Evolutionary conservation across 495 filamentous ascomycete species (phyloP).

Genomic region (Penicillium riverlandense): DNA sequence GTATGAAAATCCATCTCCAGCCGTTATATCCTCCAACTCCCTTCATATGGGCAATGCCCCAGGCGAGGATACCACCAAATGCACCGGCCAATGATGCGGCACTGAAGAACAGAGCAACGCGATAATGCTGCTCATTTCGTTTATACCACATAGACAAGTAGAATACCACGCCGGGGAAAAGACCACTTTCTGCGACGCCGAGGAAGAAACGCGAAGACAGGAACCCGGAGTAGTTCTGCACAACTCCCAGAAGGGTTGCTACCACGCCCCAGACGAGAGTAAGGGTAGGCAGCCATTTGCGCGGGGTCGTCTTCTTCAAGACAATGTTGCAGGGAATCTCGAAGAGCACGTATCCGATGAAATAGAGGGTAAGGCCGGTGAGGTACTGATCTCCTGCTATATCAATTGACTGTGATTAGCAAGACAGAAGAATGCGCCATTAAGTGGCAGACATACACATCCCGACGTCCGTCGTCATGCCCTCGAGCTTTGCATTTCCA

Average conservation of each 20-base stretch:
- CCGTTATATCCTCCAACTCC: slow-evolving; percentile 59
- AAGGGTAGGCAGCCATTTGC: slow-evolving; percentile 51
- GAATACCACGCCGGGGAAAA: slow-evolving; percentile 72
- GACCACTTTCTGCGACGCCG: slow-evolving; percentile 41
- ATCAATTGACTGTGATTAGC: background rate
- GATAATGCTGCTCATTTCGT: slow-evolving; percentile 61
- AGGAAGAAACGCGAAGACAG: slow-evolving; percentile 47
- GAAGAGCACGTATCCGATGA: slow-evolving; percentile 68
- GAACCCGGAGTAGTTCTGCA: slow-evolving; percentile 58
- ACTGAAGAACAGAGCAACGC: slow-evolving; percentile 69
- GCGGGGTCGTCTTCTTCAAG: slow-evolving; percentile 63
- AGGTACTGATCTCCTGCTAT: slow-evolving; percentile 63
- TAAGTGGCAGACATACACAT: slow-evolving; percentile 39
- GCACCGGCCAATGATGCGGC: slow-evolving; percentile 69
- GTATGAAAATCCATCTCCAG: slow-evolving; percentile 81
- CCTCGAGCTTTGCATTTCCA: slow-evolving; percentile 54
- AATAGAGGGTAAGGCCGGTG: slow-evolving; percentile 65
- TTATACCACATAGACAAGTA: slow-evolving; percentile 87
- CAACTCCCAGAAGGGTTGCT: slow-evolving; percentile 62
- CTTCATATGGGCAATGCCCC: slow-evolving; percentile 51
- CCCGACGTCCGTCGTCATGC: slow-evolving; percentile 52
- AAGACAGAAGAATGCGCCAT: background rate
- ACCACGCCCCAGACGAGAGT: slow-evolving; percentile 56
- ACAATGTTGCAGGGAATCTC: slow-evolving; percentile 68
- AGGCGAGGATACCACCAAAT: slow-evolving; percentile 73